Conservation (phyloP, 2,329 filamentous ascomycete genomes). For the Penicillium sp. region DNA sequence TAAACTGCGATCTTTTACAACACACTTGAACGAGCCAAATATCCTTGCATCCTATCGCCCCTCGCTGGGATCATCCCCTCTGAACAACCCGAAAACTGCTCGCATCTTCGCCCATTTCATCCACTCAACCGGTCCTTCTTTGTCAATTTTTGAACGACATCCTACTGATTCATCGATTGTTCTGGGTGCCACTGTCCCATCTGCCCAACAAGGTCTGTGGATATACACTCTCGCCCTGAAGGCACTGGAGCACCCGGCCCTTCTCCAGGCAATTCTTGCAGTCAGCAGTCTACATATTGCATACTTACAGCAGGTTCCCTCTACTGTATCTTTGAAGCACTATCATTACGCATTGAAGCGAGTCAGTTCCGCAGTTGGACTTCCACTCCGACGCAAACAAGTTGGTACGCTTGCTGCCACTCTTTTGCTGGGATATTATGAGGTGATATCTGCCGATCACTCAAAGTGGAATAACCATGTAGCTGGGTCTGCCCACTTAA, state of each 20-base stretch:
- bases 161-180: conserved; percentile 71
- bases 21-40: conserved; percentile 50
- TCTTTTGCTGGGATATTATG: conserved; percentile 84
- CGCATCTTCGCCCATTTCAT: conserved; percentile 91
- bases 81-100: conserved; percentile 78
- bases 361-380: conserved; percentile 73
- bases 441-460: conserved; percentile 92
- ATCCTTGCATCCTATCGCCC: conserved; percentile 67
- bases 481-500: conserved; percentile 76
- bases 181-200: conserved; percentile 64
- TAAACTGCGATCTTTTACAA: conserved; percentile 52
- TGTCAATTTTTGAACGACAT: conserved; percentile 86
- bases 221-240: conserved; percentile 80
- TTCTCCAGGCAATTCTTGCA: conserved; percentile 89
- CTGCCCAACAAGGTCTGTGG: conserved; percentile 61
- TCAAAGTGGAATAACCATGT: conserved; percentile 95
- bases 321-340: conserved; percentile 83
- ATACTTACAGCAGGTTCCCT: conserved; percentile 71
- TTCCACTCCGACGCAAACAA: conserved; percentile 68
- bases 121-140: conserved; percentile 78
- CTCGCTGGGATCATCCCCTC: conserved; percentile 66
- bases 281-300: conserved; percentile 85
- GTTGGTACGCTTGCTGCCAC: conserved; percentile 86
- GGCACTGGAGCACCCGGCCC: conserved; percentile 79
- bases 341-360: conserved; percentile 83